These are phyloP conservation scores for Xylaria flabelliformis DNA, from an alignment of 495 filamentous ascomycete genomes.

Conservation along the genomic window DNA sequence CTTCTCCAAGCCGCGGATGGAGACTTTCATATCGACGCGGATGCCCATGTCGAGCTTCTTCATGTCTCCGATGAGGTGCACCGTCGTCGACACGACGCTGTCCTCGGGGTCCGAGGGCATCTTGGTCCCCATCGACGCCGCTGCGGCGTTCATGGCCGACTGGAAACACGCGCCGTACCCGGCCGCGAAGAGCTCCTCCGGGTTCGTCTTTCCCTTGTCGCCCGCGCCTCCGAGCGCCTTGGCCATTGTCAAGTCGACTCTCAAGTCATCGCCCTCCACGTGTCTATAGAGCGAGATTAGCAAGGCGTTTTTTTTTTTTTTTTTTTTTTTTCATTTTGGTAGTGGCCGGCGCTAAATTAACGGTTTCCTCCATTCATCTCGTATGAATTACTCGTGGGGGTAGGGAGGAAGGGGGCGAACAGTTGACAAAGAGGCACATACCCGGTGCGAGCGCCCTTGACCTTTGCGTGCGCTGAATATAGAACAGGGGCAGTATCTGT, in stretches of 20 bases:
- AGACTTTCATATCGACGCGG: conserved; percentile 22
- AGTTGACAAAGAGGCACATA: neutral
- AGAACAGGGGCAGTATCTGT: conserved; percentile 26
- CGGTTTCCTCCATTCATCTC: neutral
- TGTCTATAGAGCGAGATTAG: conserved; percentile 2
- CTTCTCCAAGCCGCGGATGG: conserved; percentile 21
- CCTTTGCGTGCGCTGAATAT: conserved; percentile 25
- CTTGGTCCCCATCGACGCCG: conserved; percentile 15
- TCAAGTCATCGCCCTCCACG: conserved; percentile 27
- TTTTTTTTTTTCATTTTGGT: neutral
- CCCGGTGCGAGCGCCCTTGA: conserved; percentile 28
- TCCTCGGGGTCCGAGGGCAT: conserved; percentile 24
- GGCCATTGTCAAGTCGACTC: conserved; percentile 24
- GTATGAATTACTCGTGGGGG: neutral
- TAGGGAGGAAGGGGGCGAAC: too few relatives aligned
- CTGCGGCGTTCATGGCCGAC: conserved; percentile 26
- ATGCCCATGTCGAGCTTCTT: conserved; percentile 28
- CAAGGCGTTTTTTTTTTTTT: neutral
- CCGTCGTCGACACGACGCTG: conserved; percentile 25
- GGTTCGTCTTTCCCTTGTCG: conserved; percentile 29
- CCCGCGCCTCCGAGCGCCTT: conserved; percentile 24
- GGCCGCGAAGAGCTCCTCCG: conserved; percentile 29
- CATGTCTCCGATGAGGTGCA: conserved; percentile 30
- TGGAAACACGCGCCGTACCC: conserved; percentile 30
- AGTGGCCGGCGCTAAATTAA: neutral